These are phyloP conservation scores for Ascochyta koolunga DNA, from an alignment of 2,329 filamentous ascomycete species.

Conservation along the genomic window DNA sequence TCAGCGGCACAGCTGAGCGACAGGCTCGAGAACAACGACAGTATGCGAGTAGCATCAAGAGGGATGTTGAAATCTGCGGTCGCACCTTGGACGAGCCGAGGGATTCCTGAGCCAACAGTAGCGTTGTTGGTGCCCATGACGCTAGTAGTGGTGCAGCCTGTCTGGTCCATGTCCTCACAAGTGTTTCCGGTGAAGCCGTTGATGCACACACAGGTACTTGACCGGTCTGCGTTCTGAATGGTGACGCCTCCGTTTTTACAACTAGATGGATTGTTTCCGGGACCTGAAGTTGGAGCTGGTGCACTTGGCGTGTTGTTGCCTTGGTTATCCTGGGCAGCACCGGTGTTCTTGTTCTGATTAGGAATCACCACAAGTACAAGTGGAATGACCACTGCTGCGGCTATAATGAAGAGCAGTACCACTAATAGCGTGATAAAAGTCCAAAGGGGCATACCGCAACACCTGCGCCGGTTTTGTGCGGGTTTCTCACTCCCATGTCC, in stretches of 20 bases:
- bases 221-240: constrained; percentile 65
- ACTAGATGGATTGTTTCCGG: constrained; percentile 49
- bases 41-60: constrained; percentile 70
- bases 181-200: constrained; percentile 79
- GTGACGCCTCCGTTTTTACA: constrained; percentile 85
- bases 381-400: constrained; percentile 83
- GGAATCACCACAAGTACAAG: constrained; percentile 67
- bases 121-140: constrained; percentile 58
- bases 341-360: constrained; percentile 48
- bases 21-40: constrained; percentile 76
- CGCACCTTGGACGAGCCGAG: constrained; percentile 71
- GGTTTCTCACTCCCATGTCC: constrained; percentile 29
- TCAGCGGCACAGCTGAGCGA: constrained; percentile 82
- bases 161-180: constrained; percentile 59
- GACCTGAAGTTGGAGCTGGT: constrained; percentile 27
- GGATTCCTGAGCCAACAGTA: constrained; percentile 80
- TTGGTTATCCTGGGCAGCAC: constrained; percentile 25
- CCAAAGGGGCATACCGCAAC: constrained; percentile 85
- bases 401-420: constrained; percentile 72
- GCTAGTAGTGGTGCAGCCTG: constrained; percentile 61
- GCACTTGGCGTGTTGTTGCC: constrained; percentile 23
- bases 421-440: constrained; percentile 71
- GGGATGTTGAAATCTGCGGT: constrained; percentile 75
- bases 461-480: constrained; percentile 62
- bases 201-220: constrained; percentile 85